Evolutionary conservation across 306 rosid species (phyloP), one percentile per base, ranked within the genome.

Genomic region (Cucurbita moschata): DNA sequence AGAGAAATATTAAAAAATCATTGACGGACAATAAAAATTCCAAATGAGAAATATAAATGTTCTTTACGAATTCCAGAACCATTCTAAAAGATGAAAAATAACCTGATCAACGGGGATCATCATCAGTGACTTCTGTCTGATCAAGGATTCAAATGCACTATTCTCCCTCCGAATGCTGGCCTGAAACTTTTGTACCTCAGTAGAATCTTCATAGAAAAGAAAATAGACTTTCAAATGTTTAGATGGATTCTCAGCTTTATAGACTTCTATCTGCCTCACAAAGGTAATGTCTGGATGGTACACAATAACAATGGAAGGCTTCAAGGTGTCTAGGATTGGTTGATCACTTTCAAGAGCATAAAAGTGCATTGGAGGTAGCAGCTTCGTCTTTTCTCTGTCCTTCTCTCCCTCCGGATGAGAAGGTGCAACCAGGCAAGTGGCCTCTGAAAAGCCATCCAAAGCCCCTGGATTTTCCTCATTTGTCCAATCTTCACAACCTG

Each of bases 101-200:
- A 90, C 98, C 98, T 86, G 98, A 77, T 94, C 94, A 79, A 87
- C 88, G 60, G 97, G 95, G 79, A 94, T 89, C 87, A 90, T 90
- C 98, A 94, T 94, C 88, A 89, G 79, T 75, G 97, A 94, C 80
- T 94, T 94, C 85, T 90, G 98, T 82, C 98, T 83, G 70, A 90
- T 94, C 79, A 94, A 82, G 80, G 98, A 94, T 87, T 94, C 98
- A 82, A 94, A 94, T 57, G 97, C 98, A 56, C 89, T 93, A 79
- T 94, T 94, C 83, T 94, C 98, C 83, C 88, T 83, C 58, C 96
- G 87, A 72, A 94, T 89, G 79, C 96, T 90, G 5, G 98, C 97
- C 86, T 90, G 92, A 75, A 90, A 90, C 81, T 90, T 94, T 83
- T 85, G 97, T 79, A 78, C 97, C 86, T 94, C 98, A 3, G 98